A percentile compares a stretch with the other conserved stretches of the same genome.
phyloP scores from a whole-genome alignment of 1,284 basidiomycete genomes.

The Sanguinoderma infundibulare region DNA sequence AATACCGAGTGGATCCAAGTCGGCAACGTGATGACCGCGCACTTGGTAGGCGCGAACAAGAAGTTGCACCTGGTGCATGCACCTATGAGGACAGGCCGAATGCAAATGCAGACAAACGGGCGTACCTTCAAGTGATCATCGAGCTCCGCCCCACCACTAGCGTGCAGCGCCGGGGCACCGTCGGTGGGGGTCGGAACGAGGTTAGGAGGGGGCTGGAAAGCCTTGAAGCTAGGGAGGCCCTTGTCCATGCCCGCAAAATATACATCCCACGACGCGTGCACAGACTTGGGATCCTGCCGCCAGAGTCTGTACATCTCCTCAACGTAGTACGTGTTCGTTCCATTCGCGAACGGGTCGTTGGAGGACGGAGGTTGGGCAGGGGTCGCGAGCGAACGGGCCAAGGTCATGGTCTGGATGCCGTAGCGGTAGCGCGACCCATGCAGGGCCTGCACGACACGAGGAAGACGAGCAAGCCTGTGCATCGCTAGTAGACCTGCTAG shows the following conservation, averaged over 20 bases:
- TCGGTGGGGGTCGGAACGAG: conserved; percentile 73
- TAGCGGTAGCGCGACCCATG: conserved; percentile 25
- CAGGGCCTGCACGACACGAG: conserved; percentile 26
- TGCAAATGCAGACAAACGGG: conserved; percentile 7
- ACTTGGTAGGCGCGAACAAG: conserved; percentile 99
- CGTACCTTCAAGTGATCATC: conserved; percentile 94
- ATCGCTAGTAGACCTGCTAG: conserved; percentile 20
- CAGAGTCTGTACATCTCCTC: conserved; percentile 96
- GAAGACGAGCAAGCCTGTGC: conserved; percentile 28
- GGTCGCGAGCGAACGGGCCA: conserved; percentile 49
- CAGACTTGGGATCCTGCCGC: conserved; percentile 89
- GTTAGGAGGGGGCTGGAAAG: conserved; percentile 86
- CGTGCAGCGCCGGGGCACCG: conserved; percentile 83
- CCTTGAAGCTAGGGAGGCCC: conserved; percentile 82
- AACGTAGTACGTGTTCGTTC: conserved; percentile 93
- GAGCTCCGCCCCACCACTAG: conserved; percentile 74
- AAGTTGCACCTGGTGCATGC: conserved; percentile 78
- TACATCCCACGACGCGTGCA: conserved; percentile 94
- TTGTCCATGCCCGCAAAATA: conserved; percentile 96
- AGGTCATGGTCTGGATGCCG: conserved; percentile 20
- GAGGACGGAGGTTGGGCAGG: conserved; percentile 60
- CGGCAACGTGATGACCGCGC: conserved; percentile 95
- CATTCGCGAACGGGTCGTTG: conserved; percentile 86
- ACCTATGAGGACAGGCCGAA: conserved; percentile 2
- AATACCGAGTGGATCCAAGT: conserved; percentile 95